Evolutionary conservation across 169 alveolate species (phyloP).

Genomic region (Plasmodium sp.): DNA sequence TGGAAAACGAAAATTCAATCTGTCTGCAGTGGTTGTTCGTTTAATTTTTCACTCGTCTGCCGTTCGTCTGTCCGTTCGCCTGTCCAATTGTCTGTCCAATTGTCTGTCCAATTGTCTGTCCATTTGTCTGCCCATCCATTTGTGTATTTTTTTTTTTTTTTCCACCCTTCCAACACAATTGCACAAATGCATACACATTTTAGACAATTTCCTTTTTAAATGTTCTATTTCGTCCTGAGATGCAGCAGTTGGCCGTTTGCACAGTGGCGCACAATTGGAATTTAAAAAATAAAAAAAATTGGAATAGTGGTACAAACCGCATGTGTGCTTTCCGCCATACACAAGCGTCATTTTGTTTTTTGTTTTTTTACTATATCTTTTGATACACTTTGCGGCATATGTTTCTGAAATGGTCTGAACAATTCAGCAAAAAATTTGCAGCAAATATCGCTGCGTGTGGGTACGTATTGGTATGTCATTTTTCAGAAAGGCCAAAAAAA

Average conservation of each 20-base stretch:
- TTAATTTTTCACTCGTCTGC: not conserved
- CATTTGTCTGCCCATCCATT: not conserved
- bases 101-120: not conserved
- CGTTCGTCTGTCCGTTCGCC: not conserved
- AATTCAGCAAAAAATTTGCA: not conserved
- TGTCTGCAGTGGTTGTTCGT: not conserved
- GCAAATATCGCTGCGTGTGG: not conserved
- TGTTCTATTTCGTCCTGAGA: not conserved
- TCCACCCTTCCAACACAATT: not conserved
- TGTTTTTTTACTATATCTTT: not conserved
- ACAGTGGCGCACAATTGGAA: conserved; percentile 58
- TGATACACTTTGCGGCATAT: not conserved
- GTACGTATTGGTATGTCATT: not conserved
- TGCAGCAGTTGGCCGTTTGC: conserved; percentile 17
- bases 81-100: not conserved
- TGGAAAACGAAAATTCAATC: conserved; percentile 12
- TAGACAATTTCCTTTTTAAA: conserved; percentile 1
- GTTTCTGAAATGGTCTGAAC: conserved; percentile 11
- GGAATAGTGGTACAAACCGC: not conserved
- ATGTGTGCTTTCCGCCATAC: not conserved
- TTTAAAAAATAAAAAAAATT: conserved; percentile 10
- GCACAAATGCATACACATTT: not conserved
- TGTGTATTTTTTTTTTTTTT: not conserved
- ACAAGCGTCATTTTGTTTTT: not conserved
- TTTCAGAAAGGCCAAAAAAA: conserved; percentile 2